Conservation (phyloP, 2,329 filamentous ascomycete species). For the Diaporthe longicolla region DNA sequence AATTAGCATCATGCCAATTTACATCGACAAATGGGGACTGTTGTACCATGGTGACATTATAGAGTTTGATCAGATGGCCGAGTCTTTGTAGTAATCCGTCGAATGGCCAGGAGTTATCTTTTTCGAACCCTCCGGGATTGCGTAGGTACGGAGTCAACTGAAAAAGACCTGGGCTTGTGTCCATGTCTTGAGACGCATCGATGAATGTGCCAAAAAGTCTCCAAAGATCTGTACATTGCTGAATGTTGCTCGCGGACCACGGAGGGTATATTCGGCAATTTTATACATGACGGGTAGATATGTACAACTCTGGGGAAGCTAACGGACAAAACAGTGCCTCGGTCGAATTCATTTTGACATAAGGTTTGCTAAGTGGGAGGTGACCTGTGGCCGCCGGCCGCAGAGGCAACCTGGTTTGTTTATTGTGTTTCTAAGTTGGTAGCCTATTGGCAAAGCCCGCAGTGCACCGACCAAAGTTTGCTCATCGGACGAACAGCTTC, state of each 20-base stretch:
- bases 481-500: conserved; percentile 9
- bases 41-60: no score
- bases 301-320: neutral
- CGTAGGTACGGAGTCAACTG: no score
- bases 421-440: neutral
- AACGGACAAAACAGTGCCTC: neutral
- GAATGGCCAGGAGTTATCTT: no score
- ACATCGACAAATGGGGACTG: no score
- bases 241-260: no score
- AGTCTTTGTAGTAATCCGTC: no score
- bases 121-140: no score
- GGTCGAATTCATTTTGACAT: neutral
- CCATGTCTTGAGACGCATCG: no score
- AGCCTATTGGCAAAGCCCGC: neutral
- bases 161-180: no score
- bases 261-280: neutral
- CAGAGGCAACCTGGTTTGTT: conserved; percentile 14
- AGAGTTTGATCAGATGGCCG: no score
- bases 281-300: neutral
- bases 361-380: neutral
- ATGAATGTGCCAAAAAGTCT: neutral
- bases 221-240: neutral
- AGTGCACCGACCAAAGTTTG: neutral
- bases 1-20: no score
- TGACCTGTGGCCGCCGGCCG: neutral